These are phyloP conservation scores for Picea mariana DNA, from an alignment of 83 land plant genomes.

Conservation along the genomic window DNA sequence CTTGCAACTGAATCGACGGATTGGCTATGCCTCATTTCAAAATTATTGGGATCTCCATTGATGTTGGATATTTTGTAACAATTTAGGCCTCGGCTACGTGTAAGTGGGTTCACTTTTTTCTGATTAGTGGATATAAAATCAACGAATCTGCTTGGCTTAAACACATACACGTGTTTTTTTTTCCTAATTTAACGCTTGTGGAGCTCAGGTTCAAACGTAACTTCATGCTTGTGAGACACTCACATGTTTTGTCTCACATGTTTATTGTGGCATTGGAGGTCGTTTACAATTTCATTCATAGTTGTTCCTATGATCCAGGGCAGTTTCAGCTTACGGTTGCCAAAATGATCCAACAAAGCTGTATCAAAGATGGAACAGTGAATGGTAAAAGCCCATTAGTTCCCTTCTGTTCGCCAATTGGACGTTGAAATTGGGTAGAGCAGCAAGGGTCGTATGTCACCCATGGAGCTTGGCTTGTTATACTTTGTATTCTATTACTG, in stretches of 20 bases:
- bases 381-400: not conserved
- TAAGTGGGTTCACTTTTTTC: not conserved
- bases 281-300: not conserved
- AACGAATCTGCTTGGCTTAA: not conserved
- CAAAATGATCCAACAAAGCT: not conserved
- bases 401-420: too few relatives aligned
- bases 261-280: too few relatives aligned
- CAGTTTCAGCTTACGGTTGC: not conserved
- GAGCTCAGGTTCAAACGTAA: too few relatives aligned
- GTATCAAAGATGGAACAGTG: not conserved
- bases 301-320: not conserved
- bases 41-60: not conserved
- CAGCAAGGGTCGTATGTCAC: too few relatives aligned
- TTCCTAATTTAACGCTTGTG: not conserved
- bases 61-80: constrained; percentile 9
- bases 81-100: not conserved
- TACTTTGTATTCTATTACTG: not conserved
- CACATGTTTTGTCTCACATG: too few relatives aligned
- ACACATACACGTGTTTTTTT: not conserved
- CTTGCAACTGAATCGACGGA: not conserved
- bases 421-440: too few relatives aligned
- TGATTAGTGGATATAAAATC: not conserved
- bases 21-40: not conserved
- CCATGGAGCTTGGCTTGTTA: too few relatives aligned
- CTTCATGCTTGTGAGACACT: too few relatives aligned